Conservation (phyloP, 2,329 filamentous ascomycete species). For the Coniochaeta sp. region DNA sequence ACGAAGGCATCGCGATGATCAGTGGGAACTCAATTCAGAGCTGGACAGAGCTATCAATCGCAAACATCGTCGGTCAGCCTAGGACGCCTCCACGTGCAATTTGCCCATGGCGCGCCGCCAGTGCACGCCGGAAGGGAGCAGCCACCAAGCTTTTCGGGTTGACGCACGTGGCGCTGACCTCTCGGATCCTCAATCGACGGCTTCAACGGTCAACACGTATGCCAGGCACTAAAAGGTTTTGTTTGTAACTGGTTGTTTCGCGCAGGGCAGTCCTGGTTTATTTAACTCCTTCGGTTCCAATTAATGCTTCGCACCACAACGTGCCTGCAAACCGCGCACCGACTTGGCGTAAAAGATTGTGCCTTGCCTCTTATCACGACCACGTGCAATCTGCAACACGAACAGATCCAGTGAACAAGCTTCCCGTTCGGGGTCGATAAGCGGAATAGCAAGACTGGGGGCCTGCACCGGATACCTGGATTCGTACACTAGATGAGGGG, state of each 20-base stretch:
- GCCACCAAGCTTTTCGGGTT: not conserved
- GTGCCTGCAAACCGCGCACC: not conserved
- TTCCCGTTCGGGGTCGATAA: not conserved
- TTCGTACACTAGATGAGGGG: not conserved
- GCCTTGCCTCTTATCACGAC: not conserved
- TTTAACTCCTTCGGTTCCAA: not conserved
- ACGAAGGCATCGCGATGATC: not conserved
- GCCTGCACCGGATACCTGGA: not conserved
- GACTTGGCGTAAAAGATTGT: not conserved
- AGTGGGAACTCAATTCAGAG: not conserved
- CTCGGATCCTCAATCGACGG: not conserved
- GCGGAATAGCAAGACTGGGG: not conserved
- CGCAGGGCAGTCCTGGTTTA: not conserved
- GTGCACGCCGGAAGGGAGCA: not conserved
- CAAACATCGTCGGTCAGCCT: not conserved
- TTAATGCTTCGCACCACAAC: not conserved
- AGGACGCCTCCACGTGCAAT: not conserved
- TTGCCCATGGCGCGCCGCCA: too few relatives aligned
- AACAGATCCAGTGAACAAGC: not conserved
- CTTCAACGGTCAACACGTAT: not conserved
- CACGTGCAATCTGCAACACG: not conserved
- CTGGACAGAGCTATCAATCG: not conserved
- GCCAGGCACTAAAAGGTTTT: too few relatives aligned
- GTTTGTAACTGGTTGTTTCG: too few relatives aligned
- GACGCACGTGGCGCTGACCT: not conserved